A percentile compares a stretch with the other conserved stretches of the same genome.
phyloP scores from a whole-genome alignment of 345 rosid genomes.

The Limnanthes douglasii region DNA sequence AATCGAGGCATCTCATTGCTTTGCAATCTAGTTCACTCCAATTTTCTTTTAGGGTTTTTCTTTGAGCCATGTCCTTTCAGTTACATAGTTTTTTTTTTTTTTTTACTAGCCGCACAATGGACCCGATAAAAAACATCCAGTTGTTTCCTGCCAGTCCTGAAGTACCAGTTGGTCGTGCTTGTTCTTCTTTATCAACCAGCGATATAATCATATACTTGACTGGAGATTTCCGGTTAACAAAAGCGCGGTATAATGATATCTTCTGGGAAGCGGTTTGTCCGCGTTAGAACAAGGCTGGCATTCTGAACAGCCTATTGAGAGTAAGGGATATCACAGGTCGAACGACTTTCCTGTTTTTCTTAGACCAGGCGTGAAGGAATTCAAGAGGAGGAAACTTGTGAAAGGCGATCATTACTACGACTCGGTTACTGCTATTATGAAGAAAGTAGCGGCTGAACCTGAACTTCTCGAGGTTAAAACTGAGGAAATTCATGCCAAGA shows the following conservation, averaged over 20 bases:
- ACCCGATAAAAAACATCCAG: slow-evolving; percentile 14
- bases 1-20: too few relatives aligned
- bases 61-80: too few relatives aligned
- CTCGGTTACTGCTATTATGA: slow-evolving; percentile 54
- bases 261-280: slow-evolving; percentile 99
- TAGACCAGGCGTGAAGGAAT: slow-evolving; percentile 50
- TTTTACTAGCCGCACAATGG: slow-evolving; percentile 28
- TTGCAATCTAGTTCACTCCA: too few relatives aligned
- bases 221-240: slow-evolving; percentile 59
- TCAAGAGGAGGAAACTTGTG: slow-evolving; percentile 53
- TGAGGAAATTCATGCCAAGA: slow-evolving; percentile 14
- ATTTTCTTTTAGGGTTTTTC: too few relatives aligned
- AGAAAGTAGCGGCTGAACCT: slow-evolving; percentile 48
- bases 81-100: too few relatives aligned
- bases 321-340: slow-evolving; percentile 12
- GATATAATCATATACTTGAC: slow-evolving; percentile 55
- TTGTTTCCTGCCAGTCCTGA: slow-evolving; percentile 22
- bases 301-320: slow-evolving; percentile 57
- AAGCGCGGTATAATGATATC: slow-evolving; percentile 61
- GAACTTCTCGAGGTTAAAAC: slow-evolving; percentile 41
- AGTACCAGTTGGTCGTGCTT: slow-evolving; percentile 48
- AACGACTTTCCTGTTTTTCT: slow-evolving; percentile 59
- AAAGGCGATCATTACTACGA: slow-evolving; percentile 74
- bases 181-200: slow-evolving; percentile 30
- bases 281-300: slow-evolving; percentile 88